Conservation (phyloP, 495 filamentous ascomycete species). For the Aspergillus campestris region DNA sequence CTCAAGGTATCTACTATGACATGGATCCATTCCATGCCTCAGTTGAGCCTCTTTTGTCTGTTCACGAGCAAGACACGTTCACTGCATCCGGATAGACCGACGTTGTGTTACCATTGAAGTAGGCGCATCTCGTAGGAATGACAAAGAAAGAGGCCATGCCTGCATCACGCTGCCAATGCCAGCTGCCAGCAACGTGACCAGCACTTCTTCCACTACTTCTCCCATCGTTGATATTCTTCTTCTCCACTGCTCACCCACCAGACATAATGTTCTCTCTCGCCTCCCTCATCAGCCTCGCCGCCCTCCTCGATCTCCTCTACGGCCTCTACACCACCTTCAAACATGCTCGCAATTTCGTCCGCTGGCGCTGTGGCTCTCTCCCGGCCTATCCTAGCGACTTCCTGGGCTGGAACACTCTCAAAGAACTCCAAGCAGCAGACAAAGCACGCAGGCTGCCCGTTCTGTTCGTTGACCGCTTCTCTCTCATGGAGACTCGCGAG, state of each 20-base stretch:
- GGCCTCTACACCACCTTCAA: conserved; percentile 15
- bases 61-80: too few relatives aligned
- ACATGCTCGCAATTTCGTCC: conserved; percentile 21
- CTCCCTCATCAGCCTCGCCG: conserved; percentile 18
- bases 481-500: conserved; percentile 16
- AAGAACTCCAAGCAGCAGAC: conserved; percentile 20
- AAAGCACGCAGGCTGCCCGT: conserved; percentile 19
- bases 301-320: conserved; percentile 20
- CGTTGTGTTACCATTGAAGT: too few relatives aligned
- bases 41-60: too few relatives aligned
- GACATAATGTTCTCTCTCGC: neutral
- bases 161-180: too few relatives aligned
- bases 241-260: neutral
- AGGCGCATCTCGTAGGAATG: too few relatives aligned
- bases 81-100: too few relatives aligned
- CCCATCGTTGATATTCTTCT: too few relatives aligned
- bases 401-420: conserved; percentile 21
- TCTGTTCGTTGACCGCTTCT: conserved; percentile 14
- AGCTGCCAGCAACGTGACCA: too few relatives aligned
- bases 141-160: too few relatives aligned
- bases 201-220: too few relatives aligned
- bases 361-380: conserved; percentile 20
- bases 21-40: too few relatives aligned
- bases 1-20: too few relatives aligned
- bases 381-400: conserved; percentile 27